Conservation (phyloP, 1,284 basidiomycete genomes). For the Trichosporon faecale region DNA sequence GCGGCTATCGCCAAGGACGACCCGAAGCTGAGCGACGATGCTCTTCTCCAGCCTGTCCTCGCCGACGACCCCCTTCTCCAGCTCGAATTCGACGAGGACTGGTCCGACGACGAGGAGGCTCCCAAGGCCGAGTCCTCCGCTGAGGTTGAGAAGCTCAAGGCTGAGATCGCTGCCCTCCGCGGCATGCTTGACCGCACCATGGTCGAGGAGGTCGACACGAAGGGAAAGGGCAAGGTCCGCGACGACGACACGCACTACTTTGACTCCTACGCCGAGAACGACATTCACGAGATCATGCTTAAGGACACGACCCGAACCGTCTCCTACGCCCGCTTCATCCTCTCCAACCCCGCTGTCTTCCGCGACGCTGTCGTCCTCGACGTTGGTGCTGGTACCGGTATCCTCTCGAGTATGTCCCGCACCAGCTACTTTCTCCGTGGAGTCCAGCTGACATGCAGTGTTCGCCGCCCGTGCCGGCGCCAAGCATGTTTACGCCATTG, state of each 20-base stretch:
- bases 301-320: conserved; percentile 87
- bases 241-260: conserved; percentile 96
- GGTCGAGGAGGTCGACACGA: conserved; percentile 25
- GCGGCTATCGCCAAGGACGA: conserved; percentile 14
- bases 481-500: conserved; percentile 87
- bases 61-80: conserved; percentile 83
- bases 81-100: conserved; percentile 61
- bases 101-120: conserved; percentile 61
- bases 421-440: conserved; percentile 17
- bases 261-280: conserved; percentile 83
- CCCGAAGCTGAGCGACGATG: conserved; percentile 62
- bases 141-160: conserved; percentile 32
- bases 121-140: conserved; percentile 53
- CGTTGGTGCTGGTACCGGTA: conserved; percentile 91
- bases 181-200: conserved; percentile 36
- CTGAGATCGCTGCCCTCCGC: conserved; percentile 37
- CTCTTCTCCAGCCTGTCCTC: conserved; percentile 71
- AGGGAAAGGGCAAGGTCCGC: conserved; percentile 50
- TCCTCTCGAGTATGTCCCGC: conserved; percentile 61
- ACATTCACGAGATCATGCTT: conserved; percentile 62
- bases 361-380: conserved; percentile 84
- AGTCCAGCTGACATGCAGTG: conserved; percentile 51
- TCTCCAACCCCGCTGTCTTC: conserved; percentile 80
- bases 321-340: conserved; percentile 86
- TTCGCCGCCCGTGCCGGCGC: conserved; percentile 91